These are phyloP conservation scores for Candida yuanshanica DNA, from an alignment of 805 yeast species.

Conservation along the genomic window DNA sequence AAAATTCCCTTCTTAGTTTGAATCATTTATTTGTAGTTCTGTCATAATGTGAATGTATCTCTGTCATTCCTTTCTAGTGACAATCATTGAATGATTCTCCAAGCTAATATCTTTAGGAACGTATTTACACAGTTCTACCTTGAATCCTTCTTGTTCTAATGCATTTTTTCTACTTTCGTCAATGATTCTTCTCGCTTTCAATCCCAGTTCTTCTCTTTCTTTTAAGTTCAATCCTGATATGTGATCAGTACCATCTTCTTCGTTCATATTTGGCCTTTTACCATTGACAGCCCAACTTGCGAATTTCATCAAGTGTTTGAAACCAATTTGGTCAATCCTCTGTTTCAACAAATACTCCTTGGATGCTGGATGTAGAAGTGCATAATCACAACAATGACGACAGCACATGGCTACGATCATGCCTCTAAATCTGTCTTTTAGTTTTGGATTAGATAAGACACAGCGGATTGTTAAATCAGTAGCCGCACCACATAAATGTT, in stretches of 20 bases:
- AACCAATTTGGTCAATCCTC: conserved; percentile 30
- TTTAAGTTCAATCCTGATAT: conserved; percentile 37
- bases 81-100: conserved; percentile 61
- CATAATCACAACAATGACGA: conserved; percentile 74
- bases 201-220: conserved; percentile 58
- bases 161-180: conserved; percentile 66
- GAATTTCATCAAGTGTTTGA: conserved; percentile 50
- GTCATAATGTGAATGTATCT: too few species aligned
- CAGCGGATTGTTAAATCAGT: conserved; percentile 79
- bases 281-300: conserved; percentile 92
- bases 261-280: conserved; percentile 33
- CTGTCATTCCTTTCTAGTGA: conserved; percentile 9
- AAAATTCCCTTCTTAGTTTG: too few species aligned
- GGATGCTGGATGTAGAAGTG: conserved; percentile 37
- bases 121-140: conserved; percentile 52
- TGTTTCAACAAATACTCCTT: conserved; percentile 15
- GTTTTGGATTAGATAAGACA: conserved; percentile 36
- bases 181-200: conserved; percentile 61
- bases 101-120: conserved; percentile 51
- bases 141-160: conserved; percentile 33
- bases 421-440: conserved; percentile 38
- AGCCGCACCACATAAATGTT: conserved; percentile 92
- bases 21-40: background rate
- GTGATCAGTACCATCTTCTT: conserved; percentile 37
- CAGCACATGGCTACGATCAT: conserved; percentile 89